phyloP scores from a whole-genome alignment of 495 filamentous ascomycete genomes.

The Aspergillus homomorphus region DNA sequence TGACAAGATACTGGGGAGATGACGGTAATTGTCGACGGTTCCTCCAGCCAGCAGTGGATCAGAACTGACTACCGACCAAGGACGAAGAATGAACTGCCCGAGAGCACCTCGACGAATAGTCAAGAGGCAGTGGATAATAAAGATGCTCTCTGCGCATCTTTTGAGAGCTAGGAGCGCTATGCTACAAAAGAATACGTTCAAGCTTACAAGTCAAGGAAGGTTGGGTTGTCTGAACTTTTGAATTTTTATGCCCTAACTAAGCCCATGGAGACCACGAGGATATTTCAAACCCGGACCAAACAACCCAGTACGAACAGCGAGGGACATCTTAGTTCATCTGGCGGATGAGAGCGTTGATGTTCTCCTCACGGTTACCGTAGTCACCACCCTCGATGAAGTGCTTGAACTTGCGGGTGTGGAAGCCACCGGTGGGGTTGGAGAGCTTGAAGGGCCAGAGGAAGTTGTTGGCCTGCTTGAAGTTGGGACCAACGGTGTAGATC shows the following conservation, averaged over 20 bases:
- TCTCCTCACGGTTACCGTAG: slow-evolving; percentile 95
- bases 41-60: too few relatives aligned
- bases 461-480: slow-evolving; percentile 99
- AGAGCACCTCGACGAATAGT: too few relatives aligned
- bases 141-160: too few relatives aligned
- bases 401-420: slow-evolving; percentile 95
- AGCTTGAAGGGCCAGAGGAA: slow-evolving; percentile 99
- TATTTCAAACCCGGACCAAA: slow-evolving; percentile 23
- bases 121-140: too few relatives aligned
- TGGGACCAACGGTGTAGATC: slow-evolving; percentile 96
- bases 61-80: too few relatives aligned
- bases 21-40: too few relatives aligned
- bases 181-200: too few relatives aligned
- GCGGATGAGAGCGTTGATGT: slow-evolving; percentile 94
- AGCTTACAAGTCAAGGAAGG: neutral
- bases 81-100: too few relatives aligned
- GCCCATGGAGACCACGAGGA: too few relatives aligned
- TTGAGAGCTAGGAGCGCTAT: neutral
- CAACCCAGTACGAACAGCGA: slow-evolving; percentile 33
- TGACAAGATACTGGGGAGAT: too few relatives aligned
- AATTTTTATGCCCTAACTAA: slow-evolving; percentile 19
- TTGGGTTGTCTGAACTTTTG: slow-evolving; percentile 41
- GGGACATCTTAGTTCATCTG: slow-evolving; percentile 87
- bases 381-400: slow-evolving; percentile 99
- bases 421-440: slow-evolving; percentile 93